Evolutionary conservation across 345 rosid genomes (phyloP).

Genomic region (Camelina laxa): DNA sequence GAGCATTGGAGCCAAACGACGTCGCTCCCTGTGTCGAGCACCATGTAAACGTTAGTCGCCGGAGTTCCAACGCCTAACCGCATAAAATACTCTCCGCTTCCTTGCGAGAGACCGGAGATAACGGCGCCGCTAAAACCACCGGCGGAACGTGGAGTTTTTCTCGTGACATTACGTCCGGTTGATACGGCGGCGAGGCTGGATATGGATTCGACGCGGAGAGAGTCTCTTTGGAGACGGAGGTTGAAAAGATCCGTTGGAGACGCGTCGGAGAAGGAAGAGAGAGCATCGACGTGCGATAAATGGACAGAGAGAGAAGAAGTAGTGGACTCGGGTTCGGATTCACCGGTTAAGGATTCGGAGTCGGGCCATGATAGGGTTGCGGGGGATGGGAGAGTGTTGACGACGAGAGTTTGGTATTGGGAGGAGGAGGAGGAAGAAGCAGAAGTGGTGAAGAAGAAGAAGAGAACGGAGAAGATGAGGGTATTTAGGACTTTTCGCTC

Average conservation of each 20-base stretch:
- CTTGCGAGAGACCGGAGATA: constrained; percentile 84
- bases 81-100: constrained; percentile 96
- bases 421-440: constrained; percentile 33
- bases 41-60: constrained; percentile 69
- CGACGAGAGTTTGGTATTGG: constrained; percentile 52
- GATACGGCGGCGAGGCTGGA: constrained; percentile 48
- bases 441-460: constrained; percentile 30
- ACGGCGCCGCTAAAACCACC: constrained; percentile 71
- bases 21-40: constrained; percentile 95
- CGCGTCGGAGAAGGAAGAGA: constrained; percentile 48
- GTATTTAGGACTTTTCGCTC: constrained; percentile 44
- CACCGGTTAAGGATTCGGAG: constrained; percentile 32
- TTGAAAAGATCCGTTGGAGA: constrained; percentile 65
- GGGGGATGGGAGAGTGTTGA: constrained; percentile 52
- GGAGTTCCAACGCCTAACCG: constrained; percentile 92
- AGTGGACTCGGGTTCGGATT: constrained; percentile 24
- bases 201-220: constrained; percentile 56
- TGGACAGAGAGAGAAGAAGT: constrained; percentile 49
- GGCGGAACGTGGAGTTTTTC: constrained; percentile 36
- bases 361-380: constrained; percentile 54
- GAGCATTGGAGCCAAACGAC: constrained; percentile 93
- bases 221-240: constrained; percentile 73
- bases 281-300: constrained; percentile 74
- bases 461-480: constrained; percentile 46
- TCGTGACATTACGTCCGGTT: constrained; percentile 11